These are phyloP conservation scores for Porogramme epimiltina DNA, from an alignment of 1,284 basidiomycete species.

Conservation along the genomic window DNA sequence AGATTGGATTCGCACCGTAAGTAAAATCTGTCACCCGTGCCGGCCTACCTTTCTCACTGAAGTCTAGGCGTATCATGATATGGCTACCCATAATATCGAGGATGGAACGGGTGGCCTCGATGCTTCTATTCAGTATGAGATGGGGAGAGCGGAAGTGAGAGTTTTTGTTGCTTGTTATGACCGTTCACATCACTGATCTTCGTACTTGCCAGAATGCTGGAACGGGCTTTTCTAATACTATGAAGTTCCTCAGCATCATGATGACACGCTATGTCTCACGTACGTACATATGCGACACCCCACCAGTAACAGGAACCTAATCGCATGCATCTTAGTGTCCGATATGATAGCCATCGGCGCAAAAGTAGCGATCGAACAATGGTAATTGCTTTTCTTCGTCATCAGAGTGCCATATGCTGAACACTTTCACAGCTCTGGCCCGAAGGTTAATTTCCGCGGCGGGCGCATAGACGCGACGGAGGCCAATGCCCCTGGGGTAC, in stretches of 20 bases:
- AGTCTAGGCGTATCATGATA: constrained; percentile 25
- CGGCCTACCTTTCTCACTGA: no score
- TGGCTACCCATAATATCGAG: constrained; percentile 27
- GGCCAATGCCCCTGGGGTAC: constrained; percentile 27
- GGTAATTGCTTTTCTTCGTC: not conserved
- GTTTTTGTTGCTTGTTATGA: no score
- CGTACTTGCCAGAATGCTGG: constrained; percentile 27
- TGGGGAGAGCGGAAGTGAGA: constrained; percentile 22
- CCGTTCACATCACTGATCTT: not conserved
- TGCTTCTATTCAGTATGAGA: constrained; percentile 30
- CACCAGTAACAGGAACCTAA: not conserved
- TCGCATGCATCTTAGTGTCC: constrained; percentile 18
- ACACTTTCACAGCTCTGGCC: constrained; percentile 12
- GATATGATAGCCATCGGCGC: constrained; percentile 29
- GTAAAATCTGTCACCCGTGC: not conserved
- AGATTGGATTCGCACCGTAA: constrained; percentile 8
- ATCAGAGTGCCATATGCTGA: no score
- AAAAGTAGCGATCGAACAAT: constrained; percentile 24
- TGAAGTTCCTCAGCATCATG: constrained; percentile 15
- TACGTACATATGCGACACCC: not conserved
- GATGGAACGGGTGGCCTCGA: constrained; percentile 32
- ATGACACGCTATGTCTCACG: constrained; percentile 9
- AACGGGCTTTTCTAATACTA: constrained; percentile 25
- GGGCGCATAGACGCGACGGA: constrained; percentile 30
- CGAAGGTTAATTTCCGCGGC: constrained; percentile 24